Conservation (phyloP, 78 protist species). For the Cyanophora paradoxa region DNA sequence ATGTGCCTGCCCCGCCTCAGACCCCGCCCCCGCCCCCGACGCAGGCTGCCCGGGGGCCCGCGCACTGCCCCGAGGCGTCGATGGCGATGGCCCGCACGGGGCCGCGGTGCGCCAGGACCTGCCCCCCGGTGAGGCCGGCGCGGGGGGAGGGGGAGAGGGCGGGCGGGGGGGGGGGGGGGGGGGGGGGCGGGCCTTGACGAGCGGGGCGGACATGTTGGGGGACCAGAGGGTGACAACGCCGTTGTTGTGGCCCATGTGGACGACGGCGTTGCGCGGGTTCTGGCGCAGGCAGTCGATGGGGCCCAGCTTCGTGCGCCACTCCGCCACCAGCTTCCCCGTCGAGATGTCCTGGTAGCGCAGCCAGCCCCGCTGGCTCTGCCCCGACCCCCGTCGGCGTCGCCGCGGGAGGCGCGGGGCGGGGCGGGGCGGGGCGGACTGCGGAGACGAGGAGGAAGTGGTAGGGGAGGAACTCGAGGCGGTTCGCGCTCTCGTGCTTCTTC, state of each 20-base stretch:
- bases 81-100: conserved; percentile 47
- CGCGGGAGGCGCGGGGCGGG: too few species aligned
- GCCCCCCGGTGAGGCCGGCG: too few species aligned
- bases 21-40: not conserved
- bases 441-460: conserved; percentile 85
- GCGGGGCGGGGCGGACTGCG: too few species aligned
- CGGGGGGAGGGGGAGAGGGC: not conserved
- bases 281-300: conserved; percentile 36
- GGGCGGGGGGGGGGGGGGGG: conserved; percentile 28
- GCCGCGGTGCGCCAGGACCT: not conserved
- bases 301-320: conserved; percentile 33
- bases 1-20: conserved; percentile 20
- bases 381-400: too few species aligned
- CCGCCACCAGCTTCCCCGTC: conserved; percentile 56
- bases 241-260: conserved; percentile 66
- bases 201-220: conserved; percentile 69
- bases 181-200: conserved; percentile 74
- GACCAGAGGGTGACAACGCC: conserved; percentile 84
- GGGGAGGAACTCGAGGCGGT: conserved; percentile 69
- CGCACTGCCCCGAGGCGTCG: conserved; percentile 49
- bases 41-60: not conserved
- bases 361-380: too few species aligned
- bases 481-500: conserved; percentile 10
- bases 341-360: conserved; percentile 61
- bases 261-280: conserved; percentile 82